phyloP scores from a whole-genome alignment of 2,329 filamentous ascomycete species.

The Arthrinium puccinioides region DNA sequence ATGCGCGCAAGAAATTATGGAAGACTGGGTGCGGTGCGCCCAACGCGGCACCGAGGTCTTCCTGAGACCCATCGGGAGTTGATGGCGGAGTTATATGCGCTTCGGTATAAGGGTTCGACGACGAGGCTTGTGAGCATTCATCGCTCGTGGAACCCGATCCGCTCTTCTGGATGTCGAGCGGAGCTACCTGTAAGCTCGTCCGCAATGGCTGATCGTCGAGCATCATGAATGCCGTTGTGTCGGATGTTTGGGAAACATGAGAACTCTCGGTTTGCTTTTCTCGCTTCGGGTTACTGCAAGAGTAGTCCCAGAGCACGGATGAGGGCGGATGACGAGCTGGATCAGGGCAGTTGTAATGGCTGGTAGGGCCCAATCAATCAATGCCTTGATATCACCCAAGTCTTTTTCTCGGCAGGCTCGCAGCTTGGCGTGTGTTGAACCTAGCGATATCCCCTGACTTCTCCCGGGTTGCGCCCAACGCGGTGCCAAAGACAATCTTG shows the following conservation, averaged over 20 bases:
- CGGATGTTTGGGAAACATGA: slow-evolving; percentile 1
- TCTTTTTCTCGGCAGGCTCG: too few species aligned
- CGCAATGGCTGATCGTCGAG: slow-evolving; percentile 40
- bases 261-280: neutral
- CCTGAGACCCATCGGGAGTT: slow-evolving; percentile 63
- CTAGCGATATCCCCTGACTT: too few species aligned
- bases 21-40: slow-evolving; percentile 58
- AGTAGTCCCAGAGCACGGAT: too few species aligned
- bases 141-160: slow-evolving; percentile 19
- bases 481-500: neutral
- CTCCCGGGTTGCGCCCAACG: too few species aligned
- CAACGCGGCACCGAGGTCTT: slow-evolving; percentile 40
- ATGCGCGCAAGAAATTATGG: slow-evolving; percentile 90
- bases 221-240: slow-evolving; percentile 33
- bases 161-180: slow-evolving; percentile 45
- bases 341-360: too few species aligned
- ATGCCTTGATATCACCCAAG: too few species aligned
- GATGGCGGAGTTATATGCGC: slow-evolving; percentile 70
- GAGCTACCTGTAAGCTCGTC: slow-evolving; percentile 55
- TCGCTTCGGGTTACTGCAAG: too few species aligned
- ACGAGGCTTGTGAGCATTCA: slow-evolving; percentile 15
- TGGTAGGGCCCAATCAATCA: too few species aligned
- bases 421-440: too few species aligned
- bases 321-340: too few species aligned
- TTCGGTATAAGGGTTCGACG: slow-evolving; percentile 35